Conservation (phyloP, 106 monocot species). For the Apostasia ramifera region DNA sequence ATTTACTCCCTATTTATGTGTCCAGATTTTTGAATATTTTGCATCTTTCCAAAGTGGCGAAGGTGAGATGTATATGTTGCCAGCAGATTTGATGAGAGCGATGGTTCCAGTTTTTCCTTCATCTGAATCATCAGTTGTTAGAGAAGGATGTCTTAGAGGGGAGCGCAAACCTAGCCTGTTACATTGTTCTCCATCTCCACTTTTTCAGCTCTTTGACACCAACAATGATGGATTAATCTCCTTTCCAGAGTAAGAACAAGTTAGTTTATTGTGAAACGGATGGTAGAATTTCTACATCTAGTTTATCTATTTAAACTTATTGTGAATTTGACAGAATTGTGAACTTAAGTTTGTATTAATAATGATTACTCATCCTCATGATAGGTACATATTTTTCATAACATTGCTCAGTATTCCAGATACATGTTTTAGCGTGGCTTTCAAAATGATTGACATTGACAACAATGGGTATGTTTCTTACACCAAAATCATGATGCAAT, state of each 20-base stretch:
- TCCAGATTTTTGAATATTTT: constrained; percentile 93
- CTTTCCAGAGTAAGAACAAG: constrained; percentile 71
- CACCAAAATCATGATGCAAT: too few species aligned
- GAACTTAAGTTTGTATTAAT: background rate
- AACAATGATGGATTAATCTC: constrained; percentile 93
- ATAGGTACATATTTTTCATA: constrained; percentile 96
- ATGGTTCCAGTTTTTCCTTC: constrained; percentile 95
- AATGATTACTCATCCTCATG: constrained; percentile 1
- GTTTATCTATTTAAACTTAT: background rate
- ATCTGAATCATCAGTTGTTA: constrained; percentile 70
- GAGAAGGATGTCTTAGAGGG: constrained; percentile 78
- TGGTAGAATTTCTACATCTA: background rate
- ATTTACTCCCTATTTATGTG: background rate
- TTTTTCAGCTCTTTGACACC: constrained; percentile 97
- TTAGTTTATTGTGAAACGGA: background rate
- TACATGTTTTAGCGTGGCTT: constrained; percentile 84
- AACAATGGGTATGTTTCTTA: constrained; percentile 55
- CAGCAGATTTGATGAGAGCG: constrained; percentile 92
- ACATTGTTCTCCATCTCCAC: constrained; percentile 63
- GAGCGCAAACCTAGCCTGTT: constrained; percentile 66
- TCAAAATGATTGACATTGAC: constrained; percentile 94
- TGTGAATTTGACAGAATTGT: background rate
- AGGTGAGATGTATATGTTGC: constrained; percentile 75
- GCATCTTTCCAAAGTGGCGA: constrained; percentile 58
- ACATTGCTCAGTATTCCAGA: constrained; percentile 94